phyloP scores from a whole-genome alignment of 352 stramenopile genomes.

The Phytophthora boehmeriae region DNA sequence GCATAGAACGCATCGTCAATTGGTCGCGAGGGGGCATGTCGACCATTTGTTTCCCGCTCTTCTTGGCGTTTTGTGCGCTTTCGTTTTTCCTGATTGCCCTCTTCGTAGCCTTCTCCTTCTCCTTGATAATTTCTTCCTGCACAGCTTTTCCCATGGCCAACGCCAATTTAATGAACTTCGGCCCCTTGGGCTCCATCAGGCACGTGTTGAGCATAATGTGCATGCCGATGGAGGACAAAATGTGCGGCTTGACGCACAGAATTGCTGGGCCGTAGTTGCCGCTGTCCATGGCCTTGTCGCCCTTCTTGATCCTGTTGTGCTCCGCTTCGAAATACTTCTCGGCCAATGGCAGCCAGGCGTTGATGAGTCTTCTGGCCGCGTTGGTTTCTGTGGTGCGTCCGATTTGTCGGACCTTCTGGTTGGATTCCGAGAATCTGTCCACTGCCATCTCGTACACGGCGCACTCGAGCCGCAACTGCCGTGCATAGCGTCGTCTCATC shows the following conservation, averaged over 20 bases:
- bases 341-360: slow-evolving; percentile 58
- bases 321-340: slow-evolving; percentile 53
- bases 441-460: slow-evolving; percentile 84
- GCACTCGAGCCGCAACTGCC: slow-evolving; percentile 78
- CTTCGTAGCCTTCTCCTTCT: slow-evolving; percentile 52
- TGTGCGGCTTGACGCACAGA: slow-evolving; percentile 59
- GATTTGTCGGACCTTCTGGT: slow-evolving; percentile 56
- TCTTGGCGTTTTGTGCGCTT: slow-evolving; percentile 26
- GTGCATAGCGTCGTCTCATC: slow-evolving; percentile 70
- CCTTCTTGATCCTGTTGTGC: slow-evolving; percentile 53
- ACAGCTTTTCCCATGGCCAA: slow-evolving; percentile 76
- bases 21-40: no score
- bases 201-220: slow-evolving; percentile 80
- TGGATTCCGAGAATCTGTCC: slow-evolving; percentile 59
- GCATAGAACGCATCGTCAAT: no score
- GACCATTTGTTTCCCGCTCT: no score
- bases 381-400: slow-evolving; percentile 58
- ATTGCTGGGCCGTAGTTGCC: slow-evolving; percentile 75
- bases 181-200: slow-evolving; percentile 63
- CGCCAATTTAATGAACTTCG: slow-evolving; percentile 85
- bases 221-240: slow-evolving; percentile 62
- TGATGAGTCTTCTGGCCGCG: slow-evolving; percentile 63
- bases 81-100: slow-evolving; percentile 15
- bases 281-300: slow-evolving; percentile 71
- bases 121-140: slow-evolving; percentile 74